Percentiles rank a stretch among this genome's conserved stretches.
These are phyloP conservation scores for Boletus vinaceobasis DNA, from an alignment of 768 basidiomycete species.

Conservation along the genomic window DNA sequence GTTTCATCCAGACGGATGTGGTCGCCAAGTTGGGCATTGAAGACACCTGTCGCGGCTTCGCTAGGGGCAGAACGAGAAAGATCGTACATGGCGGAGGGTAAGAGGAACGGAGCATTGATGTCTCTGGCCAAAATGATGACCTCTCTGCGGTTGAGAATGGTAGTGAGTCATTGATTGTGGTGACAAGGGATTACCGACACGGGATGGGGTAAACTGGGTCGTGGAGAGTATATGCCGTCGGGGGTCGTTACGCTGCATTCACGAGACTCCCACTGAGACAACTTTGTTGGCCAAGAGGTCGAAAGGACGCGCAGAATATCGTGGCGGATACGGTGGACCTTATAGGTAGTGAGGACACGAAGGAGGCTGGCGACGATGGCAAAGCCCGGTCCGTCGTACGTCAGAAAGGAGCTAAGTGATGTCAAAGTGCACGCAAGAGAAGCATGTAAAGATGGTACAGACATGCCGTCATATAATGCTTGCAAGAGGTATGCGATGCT, in stretches of 20 bases:
- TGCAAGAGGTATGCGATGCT: slow-evolving; percentile 58
- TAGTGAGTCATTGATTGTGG: slow-evolving; percentile 4
- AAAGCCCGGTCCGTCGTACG: slow-evolving; percentile 50
- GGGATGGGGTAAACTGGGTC: slow-evolving; percentile 57
- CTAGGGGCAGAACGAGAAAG: slow-evolving; percentile 67
- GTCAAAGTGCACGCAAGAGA: slow-evolving; percentile 14
- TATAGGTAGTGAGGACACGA: slow-evolving; percentile 61
- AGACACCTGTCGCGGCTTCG: slow-evolving; percentile 53
- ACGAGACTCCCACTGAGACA: slow-evolving; percentile 63
- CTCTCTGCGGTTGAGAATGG: slow-evolving; percentile 37
- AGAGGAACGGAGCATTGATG: slow-evolving; percentile 50
- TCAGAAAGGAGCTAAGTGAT: slow-evolving; percentile 41
- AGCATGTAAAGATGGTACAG: slow-evolving; percentile 22
- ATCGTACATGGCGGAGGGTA: slow-evolving; percentile 79
- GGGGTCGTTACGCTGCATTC: slow-evolving; percentile 54
- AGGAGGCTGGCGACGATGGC: slow-evolving; percentile 53
- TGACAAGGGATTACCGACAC: slow-evolving; percentile 45
- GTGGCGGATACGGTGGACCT: slow-evolving; percentile 53
- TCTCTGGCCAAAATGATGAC: slow-evolving; percentile 66
- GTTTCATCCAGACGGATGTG: slow-evolving; percentile 39
- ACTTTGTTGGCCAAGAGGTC: slow-evolving; percentile 56
- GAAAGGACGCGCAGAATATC: slow-evolving; percentile 54
- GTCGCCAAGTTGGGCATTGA: slow-evolving; percentile 36
- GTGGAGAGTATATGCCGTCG: slow-evolving; percentile 54
- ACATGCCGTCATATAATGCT: slow-evolving; percentile 73